phyloP scores from a whole-genome alignment of 2,329 filamentous ascomycete species.

The Trichoderma atroviride region DNA sequence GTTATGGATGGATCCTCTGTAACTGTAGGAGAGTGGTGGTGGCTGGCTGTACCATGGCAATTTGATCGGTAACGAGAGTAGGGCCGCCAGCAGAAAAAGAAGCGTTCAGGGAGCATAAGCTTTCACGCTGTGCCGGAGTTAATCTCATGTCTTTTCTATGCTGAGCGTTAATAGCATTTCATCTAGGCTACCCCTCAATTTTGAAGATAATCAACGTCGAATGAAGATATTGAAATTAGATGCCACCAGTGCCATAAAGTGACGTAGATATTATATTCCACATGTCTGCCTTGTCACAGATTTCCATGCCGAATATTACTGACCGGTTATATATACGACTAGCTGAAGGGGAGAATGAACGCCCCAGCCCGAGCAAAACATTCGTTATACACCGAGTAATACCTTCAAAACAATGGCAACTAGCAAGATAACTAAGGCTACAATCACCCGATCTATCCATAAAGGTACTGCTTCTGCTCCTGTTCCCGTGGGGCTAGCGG shows the following conservation, averaged over 20 bases:
- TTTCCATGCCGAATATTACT: background rate
- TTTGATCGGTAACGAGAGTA: background rate
- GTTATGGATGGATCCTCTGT: conserved; percentile 46
- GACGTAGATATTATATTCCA: background rate
- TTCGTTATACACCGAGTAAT: conserved; percentile 39
- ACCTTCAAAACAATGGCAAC: conserved; percentile 69
- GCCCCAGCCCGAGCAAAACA: background rate
- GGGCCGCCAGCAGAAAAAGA: background rate
- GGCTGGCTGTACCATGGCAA: conserved; percentile 53
- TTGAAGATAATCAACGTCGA: background rate
- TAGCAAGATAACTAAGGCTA: conserved; percentile 69
- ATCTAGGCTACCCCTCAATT: background rate
- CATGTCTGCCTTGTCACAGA: background rate
- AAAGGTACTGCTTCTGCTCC: conserved; percentile 51
- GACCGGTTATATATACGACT: background rate
- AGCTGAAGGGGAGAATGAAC: background rate
- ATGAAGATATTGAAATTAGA: background rate
- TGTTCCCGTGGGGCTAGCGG: background rate
- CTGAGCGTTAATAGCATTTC: background rate
- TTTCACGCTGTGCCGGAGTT: background rate
- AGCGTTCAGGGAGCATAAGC: background rate
- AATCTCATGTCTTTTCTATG: too few species aligned
- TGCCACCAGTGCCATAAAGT: background rate
- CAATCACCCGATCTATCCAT: conserved; percentile 83
- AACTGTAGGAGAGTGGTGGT: conserved; percentile 67